A percentile compares a stretch with the other conserved stretches of the same genome.
These are phyloP conservation scores for Vitis labrusca DNA, from an alignment of 164 flowering plant genomes.

Conservation along the genomic window DNA sequence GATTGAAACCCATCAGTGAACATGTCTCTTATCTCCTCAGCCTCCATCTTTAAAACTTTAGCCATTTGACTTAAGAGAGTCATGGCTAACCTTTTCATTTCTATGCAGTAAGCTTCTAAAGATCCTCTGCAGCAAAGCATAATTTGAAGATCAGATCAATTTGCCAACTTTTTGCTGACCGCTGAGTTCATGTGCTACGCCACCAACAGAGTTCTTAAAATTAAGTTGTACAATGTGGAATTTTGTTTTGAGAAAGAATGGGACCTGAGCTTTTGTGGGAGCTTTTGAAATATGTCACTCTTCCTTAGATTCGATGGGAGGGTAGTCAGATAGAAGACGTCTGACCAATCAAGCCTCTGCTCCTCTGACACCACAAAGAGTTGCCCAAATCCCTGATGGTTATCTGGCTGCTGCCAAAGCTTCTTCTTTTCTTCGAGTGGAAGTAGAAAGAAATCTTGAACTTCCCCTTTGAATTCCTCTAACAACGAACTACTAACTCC, in stretches of 20 bases:
- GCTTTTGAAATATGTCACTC: constrained; percentile 23
- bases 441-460: constrained; percentile 28
- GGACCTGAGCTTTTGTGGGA: constrained; percentile 31
- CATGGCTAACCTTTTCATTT: constrained; percentile 24
- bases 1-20: constrained; percentile 35
- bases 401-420: constrained; percentile 34
- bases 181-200: too few species aligned
- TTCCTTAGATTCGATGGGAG: constrained; percentile 25
- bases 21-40: constrained; percentile 23
- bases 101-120: constrained; percentile 24
- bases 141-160: too few species aligned
- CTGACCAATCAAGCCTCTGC: constrained; percentile 40
- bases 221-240: too few species aligned
- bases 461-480: constrained; percentile 26
- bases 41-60: constrained; percentile 27
- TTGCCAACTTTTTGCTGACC: too few species aligned
- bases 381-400: constrained; percentile 41
- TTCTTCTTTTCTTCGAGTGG: constrained; percentile 34
- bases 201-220: too few species aligned
- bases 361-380: constrained; percentile 37
- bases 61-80: constrained; percentile 25
- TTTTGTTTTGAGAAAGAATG: neutral
- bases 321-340: constrained; percentile 31
- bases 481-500: constrained; percentile 27
- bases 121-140: constrained; percentile 16